Percentiles rank a stretch among this genome's conserved stretches.
phyloP scores from a whole-genome alignment of 805 yeast species.

The Pichia manshurica region DNA sequence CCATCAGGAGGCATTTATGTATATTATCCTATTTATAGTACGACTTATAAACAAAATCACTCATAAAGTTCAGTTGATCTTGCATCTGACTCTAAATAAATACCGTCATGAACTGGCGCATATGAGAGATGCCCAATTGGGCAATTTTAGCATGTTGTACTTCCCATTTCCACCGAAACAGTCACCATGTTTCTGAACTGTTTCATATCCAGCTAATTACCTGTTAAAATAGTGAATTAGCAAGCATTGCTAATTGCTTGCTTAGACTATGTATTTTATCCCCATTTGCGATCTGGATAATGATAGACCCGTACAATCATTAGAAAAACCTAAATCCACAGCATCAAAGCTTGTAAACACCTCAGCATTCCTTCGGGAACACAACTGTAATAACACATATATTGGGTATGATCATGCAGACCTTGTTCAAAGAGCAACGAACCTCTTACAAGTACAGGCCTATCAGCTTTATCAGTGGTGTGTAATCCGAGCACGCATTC shows the following conservation, averaged over 20 bases:
- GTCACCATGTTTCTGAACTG: background rate
- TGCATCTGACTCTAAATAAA: too few relatives aligned
- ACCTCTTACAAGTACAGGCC: background rate
- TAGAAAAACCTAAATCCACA: background rate
- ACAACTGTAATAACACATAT: background rate
- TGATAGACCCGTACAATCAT: background rate
- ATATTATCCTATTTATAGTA: background rate
- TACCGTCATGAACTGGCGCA: too few relatives aligned
- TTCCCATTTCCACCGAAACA: too few relatives aligned
- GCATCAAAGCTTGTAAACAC: background rate
- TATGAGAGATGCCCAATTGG: too few relatives aligned
- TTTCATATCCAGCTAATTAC: too few relatives aligned
- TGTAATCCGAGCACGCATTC: constrained; percentile 1
- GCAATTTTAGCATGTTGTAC: too few relatives aligned
- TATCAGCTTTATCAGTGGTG: constrained; percentile 2
- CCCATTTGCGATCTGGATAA: constrained; percentile 1
- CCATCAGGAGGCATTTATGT: background rate
- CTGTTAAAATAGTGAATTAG: too few relatives aligned
- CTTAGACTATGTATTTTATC: background rate
- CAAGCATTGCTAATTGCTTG: background rate
- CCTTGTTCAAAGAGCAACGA: background rate
- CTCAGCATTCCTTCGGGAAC: background rate
- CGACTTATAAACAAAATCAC: too few relatives aligned
- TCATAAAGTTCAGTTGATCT: too few relatives aligned
- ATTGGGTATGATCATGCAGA: background rate